phyloP scores from a whole-genome alignment of 768 basidiomycete genomes.

The Phanerochaete sordida region DNA sequence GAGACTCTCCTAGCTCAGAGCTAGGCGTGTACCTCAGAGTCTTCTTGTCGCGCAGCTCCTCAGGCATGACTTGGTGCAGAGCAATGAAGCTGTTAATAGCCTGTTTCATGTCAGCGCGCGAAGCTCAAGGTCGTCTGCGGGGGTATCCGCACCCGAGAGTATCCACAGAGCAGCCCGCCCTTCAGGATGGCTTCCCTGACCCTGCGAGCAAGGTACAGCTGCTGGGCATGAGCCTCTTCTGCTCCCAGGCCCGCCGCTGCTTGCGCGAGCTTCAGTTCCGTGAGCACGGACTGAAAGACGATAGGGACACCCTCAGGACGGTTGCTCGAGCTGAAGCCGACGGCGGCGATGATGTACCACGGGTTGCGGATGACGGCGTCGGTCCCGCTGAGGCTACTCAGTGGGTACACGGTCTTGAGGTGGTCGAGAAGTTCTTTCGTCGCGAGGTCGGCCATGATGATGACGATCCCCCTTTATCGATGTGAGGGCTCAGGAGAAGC shows the following conservation, averaged over 20 bases:
- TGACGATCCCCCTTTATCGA: background rate
- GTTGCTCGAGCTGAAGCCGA: slow-evolving; percentile 58
- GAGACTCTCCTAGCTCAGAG: background rate
- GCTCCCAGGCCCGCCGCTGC: background rate
- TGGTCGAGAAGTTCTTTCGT: slow-evolving; percentile 39
- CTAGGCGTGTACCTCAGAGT: slow-evolving; percentile 39
- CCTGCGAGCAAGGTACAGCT: slow-evolving; percentile 43
- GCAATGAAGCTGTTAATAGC: slow-evolving; percentile 55
- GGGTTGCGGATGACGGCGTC: slow-evolving; percentile 35
- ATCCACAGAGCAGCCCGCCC: slow-evolving; percentile 53
- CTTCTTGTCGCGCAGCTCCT: slow-evolving; percentile 44
- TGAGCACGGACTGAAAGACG: slow-evolving; percentile 48
- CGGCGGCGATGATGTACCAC: slow-evolving; percentile 58
- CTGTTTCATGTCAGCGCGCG: slow-evolving; percentile 26
- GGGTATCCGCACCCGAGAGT: slow-evolving; percentile 44
- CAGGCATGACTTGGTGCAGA: slow-evolving; percentile 50
- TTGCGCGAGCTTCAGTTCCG: slow-evolving; percentile 35
- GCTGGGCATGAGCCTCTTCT: slow-evolving; percentile 29
- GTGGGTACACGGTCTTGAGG: slow-evolving; percentile 46
- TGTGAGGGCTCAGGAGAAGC: background rate
- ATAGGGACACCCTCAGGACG: slow-evolving; percentile 52
- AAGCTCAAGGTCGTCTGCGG: background rate
- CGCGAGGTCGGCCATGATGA: slow-evolving; percentile 23
- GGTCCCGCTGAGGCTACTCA: slow-evolving; percentile 15
- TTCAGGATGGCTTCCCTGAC: slow-evolving; percentile 64